Base-by-base conservation (phyloP, 306 rosid genomes). In the Mucuna pruriens region DNA sequence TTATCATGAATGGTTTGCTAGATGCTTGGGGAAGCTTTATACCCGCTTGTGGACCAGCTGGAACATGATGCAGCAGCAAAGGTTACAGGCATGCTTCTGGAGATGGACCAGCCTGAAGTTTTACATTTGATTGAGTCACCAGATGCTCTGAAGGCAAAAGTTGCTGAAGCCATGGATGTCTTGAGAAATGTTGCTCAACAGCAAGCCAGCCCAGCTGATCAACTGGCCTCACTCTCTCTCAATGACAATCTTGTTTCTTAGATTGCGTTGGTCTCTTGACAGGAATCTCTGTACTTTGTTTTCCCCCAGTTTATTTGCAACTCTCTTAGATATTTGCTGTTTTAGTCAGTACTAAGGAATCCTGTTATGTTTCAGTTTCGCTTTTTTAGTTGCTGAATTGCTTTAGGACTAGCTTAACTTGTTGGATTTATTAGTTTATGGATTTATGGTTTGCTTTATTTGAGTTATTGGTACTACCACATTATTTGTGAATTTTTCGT, bases 101-200 rank as follows among this genome's bases (percentile, higher is more conserved):
- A 92, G 90, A 91, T 94, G 94, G 98, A 91, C 82, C 97, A 91
- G 84, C 87, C 92, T 31, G 98, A 94, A 72, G 97, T 91, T 7
- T 77, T 89, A 79, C 97, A 94, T 81, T 71, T 90, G 66, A 88
- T 92, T 0, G 95, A 89, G 75, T 94, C 98, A 1, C 95, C 92
- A 0, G 94, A 94, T 66, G 95, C 91, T 76, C 80, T 90, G 17
- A 90, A 89, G 88, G 92, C 90, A 0, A 90, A 91, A 82, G 97
- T 90, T 51, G 87, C 87, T 3, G 97, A 91, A 84, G 96, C 97
- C 44, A 78, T 88, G 87, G 96, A 92, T 17, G 90, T 90, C 51
- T 73, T 91, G 82, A 90, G 91, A 68, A 91, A 86, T 87, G 97
- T 91, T 83, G 58, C 91, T 38, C 91, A 86, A 72, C 97, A 86